Percentiles rank a stretch among this genome's conserved stretches.
Conservation (phyloP, 2,329 filamentous ascomycete species). For the Venturia effusa region DNA sequence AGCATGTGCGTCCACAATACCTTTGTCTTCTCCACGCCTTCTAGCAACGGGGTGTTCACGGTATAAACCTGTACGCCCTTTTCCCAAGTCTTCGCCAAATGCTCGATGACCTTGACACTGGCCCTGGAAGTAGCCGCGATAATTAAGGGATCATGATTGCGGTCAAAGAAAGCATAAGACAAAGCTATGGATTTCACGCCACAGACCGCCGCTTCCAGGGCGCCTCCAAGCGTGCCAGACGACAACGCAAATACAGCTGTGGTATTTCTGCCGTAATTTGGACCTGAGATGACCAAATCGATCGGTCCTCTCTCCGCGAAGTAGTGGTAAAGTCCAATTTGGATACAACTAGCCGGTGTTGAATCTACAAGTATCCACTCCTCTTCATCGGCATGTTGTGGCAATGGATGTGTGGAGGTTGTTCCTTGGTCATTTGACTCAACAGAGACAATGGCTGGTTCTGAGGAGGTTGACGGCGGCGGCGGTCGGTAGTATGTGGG, state of each 20-base stretch:
- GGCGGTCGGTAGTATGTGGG: constrained; percentile 68
- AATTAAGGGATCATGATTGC: constrained; percentile 71
- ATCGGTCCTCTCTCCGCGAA: constrained; percentile 33
- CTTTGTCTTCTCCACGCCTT: constrained; percentile 59
- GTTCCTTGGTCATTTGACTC: constrained; percentile 24
- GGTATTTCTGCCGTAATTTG: constrained; percentile 41
- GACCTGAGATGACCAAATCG: constrained; percentile 38
- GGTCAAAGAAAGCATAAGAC: constrained; percentile 80
- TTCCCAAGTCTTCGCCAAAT: constrained; percentile 55
- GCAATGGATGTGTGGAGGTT: constrained; percentile 23
- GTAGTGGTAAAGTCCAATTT: constrained; percentile 37
- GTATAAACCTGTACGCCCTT: constrained; percentile 70
- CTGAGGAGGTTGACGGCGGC: constrained; percentile 15
- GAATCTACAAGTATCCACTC: constrained; percentile 41
- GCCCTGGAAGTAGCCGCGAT: constrained; percentile 68
- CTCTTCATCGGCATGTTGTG: constrained; percentile 17
- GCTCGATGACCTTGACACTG: constrained; percentile 66
- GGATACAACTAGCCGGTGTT: constrained; percentile 39
- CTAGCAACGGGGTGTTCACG: constrained; percentile 79
- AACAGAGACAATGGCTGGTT: constrained; percentile 15
- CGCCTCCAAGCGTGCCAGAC: constrained; percentile 38
- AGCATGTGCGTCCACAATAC: constrained; percentile 77
- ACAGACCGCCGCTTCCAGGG: constrained; percentile 38
- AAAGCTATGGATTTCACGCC: constrained; percentile 59
- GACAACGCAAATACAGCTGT: constrained; percentile 39